These are phyloP conservation scores for Fusarium oligoseptatum DNA, from an alignment of 2,329 filamentous ascomycete genomes.

Conservation along the genomic window DNA sequence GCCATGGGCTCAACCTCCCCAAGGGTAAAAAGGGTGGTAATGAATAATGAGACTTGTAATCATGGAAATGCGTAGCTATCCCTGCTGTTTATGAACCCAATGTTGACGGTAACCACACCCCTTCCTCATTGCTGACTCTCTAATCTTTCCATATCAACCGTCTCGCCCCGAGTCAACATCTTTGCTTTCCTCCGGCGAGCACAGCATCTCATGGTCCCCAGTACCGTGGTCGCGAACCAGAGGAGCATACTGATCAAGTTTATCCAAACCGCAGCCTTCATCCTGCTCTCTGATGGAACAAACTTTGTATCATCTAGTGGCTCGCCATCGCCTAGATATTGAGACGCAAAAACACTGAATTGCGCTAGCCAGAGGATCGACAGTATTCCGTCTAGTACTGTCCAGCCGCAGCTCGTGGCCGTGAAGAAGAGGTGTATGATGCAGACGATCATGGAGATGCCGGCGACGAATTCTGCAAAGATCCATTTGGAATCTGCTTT, in stretches of 20 bases:
- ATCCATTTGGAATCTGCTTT: constrained; percentile 2
- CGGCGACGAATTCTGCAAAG: constrained; percentile 12
- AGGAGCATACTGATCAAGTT: constrained; percentile 5
- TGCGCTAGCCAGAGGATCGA: constrained; percentile 7
- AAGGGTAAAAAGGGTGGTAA: neutral
- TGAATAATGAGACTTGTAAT: neutral
- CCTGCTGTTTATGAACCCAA: neutral
- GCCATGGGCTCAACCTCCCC: neutral
- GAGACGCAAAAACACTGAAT: constrained; percentile 4
- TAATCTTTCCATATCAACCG: neutral
- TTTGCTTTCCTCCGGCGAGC: neutral
- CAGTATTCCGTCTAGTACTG: neutral
- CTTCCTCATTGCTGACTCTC: neutral
- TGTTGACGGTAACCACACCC: neutral
- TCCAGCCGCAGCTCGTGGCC: constrained; percentile 1
- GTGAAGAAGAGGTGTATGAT: constrained; percentile 8
- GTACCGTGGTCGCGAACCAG: constrained; percentile 7
- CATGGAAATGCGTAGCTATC: neutral
- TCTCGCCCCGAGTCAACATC: neutral
- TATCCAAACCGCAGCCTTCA: constrained; percentile 14
- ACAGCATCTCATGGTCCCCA: constrained; percentile 5
- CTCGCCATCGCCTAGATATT: neutral
- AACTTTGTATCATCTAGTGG: neutral
- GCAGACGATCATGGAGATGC: constrained; percentile 9
- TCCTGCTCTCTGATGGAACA: neutral